Conservation (phyloP, 169 alveolate genomes). For the Cyclospora cayetanensis region DNA sequence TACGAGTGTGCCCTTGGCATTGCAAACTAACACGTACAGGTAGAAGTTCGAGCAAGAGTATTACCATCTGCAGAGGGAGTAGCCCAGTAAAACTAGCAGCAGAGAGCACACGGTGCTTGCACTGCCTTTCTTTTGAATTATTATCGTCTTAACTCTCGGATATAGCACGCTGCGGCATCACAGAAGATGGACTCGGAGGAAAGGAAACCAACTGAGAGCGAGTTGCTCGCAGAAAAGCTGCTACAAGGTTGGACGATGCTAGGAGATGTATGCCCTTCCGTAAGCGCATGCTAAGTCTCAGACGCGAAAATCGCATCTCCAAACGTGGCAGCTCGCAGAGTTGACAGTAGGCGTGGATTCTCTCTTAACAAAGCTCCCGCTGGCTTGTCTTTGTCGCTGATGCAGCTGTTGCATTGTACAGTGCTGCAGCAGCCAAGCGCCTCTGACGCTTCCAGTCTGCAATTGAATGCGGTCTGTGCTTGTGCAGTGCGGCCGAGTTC, state of each 20-base stretch:
- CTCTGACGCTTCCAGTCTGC: background rate
- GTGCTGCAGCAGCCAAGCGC: background rate
- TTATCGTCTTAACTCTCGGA: no score
- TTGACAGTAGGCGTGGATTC: no score
- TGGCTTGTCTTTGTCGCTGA: background rate
- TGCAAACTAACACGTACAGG: no score
- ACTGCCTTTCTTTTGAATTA: no score
- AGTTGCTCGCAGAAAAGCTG: conserved; percentile 43
- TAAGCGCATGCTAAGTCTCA: background rate
- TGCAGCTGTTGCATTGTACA: background rate
- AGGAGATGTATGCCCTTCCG: conserved; percentile 55
- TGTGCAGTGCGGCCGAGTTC: background rate
- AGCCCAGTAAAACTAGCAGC: no score
- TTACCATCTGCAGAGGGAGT: background rate
- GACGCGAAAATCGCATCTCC: no score
- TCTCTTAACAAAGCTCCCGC: no score
- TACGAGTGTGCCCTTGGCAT: no score
- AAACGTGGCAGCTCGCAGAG: no score
- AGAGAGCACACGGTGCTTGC: no score
- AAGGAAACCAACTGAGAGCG: conserved; percentile 26
- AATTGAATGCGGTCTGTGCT: background rate
- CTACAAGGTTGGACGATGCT: conserved; percentile 51
- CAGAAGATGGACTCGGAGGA: background rate
- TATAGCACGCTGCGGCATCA: no score
- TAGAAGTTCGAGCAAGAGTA: no score